Evolutionary conservation across 257 asterid species (phyloP).

Genomic region (Parsonsia alboflavescens): DNA sequence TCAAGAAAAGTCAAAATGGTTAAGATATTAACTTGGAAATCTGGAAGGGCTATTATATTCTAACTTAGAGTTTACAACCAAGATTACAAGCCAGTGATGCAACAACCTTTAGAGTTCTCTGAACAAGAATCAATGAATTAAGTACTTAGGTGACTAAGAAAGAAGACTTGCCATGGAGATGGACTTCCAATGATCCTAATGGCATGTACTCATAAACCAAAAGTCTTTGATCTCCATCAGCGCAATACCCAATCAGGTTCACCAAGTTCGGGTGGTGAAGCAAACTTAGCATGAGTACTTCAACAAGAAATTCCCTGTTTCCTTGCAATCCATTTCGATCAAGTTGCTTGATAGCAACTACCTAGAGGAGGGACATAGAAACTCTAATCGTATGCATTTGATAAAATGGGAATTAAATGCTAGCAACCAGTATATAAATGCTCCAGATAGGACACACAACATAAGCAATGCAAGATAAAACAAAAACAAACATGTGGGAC

Average conservation of each 20-base stretch:
- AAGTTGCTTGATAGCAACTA: conserved; percentile 79
- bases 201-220: conserved; percentile 82
- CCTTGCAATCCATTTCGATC: conserved; percentile 83
- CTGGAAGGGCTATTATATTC: background rate
- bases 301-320: conserved; percentile 75
- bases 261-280: conserved; percentile 83
- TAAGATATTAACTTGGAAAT: background rate
- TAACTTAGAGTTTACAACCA: background rate
- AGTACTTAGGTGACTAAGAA: background rate
- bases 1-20: background rate
- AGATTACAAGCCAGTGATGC: background rate
- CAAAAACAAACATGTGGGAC: background rate
- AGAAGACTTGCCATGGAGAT: conserved; percentile 52
- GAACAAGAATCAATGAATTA: background rate
- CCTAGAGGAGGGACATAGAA: conserved; percentile 24
- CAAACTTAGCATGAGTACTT: conserved; percentile 71
- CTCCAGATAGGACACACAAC: background rate
- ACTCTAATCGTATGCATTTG: background rate
- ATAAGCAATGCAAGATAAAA: background rate
- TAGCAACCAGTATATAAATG: background rate
- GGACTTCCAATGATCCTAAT: conserved; percentile 81
- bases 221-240: conserved; percentile 86
- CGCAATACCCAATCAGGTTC: conserved; percentile 78
- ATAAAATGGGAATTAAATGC: background rate
- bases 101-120: background rate